Evolutionary conservation across 1,284 basidiomycete species (phyloP), one percentile per base, ranked within the genome.

Genomic region (Amylostereum areolatum): DNA sequence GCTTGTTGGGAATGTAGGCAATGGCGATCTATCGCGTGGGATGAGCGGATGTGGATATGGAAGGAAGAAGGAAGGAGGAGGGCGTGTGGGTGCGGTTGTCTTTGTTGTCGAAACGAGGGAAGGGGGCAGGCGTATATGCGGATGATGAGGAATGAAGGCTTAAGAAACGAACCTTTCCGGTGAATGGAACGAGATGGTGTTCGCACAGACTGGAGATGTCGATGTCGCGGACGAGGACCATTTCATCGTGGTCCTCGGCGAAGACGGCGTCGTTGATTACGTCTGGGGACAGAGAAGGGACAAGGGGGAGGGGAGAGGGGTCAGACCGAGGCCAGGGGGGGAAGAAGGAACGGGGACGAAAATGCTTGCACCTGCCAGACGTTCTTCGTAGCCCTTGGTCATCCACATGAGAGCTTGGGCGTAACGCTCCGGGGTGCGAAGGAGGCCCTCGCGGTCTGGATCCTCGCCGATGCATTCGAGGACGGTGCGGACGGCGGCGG

Each of bases 251-350:
- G 68, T 99, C 93, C 69, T 99, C 97, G 47, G 94, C 90, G 66
- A 99, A 99, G 37, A 99, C 85, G 46, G 97, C 97, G 74, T 97
- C 92, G 68, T 97, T 97, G 58, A 99, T 97, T 56, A 99, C 95
- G 65, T 99, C 96, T 90, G 69, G 35, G 29, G 53, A 50, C 49
- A 51, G 32, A 46, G 34, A 42, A 45, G 42, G 32, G 46, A 46
- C 43, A 48, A 44, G 41, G 25, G 47, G 32, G 40, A 43, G 30
- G 28, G 37, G 7, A 41, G 34, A 29, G 45, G 33, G 34, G 11
- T 24, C 43, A 42, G 35, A 46, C 50, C 44, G 42, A 46, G 45
- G 43, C 29, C 18, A 3, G 3, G 47, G 29, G 42, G 18, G 51
- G 50, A 47, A 53, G 42, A 49, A 49, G 47, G 42, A 45, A 45